phyloP scores from a whole-genome alignment of 768 basidiomycete genomes.

The Mycena rebaudengoi region DNA sequence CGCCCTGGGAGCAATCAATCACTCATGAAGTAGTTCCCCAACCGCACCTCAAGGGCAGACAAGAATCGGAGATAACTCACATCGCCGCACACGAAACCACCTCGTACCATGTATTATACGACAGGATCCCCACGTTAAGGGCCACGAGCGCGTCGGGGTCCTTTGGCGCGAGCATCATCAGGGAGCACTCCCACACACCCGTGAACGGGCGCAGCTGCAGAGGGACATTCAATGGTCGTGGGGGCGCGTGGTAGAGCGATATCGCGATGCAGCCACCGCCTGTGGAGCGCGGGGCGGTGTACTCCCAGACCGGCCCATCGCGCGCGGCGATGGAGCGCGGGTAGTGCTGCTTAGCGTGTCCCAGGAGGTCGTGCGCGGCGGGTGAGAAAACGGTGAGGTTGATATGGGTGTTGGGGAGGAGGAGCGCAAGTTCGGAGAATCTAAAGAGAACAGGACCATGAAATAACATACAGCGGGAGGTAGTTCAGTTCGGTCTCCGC shows the following conservation, averaged over 20 bases:
- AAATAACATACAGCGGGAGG: conserved; percentile 46
- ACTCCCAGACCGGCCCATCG: conserved; percentile 32
- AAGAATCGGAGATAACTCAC: neutral
- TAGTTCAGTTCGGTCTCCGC: conserved; percentile 51
- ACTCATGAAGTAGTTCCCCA: neutral
- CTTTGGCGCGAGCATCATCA: conserved; percentile 25
- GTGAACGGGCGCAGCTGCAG: conserved; percentile 25
- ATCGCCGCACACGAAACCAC: conserved; percentile 38
- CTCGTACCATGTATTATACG: conserved; percentile 43
- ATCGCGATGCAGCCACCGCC: conserved; percentile 46
- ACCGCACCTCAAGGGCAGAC: neutral
- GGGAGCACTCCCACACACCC: conserved; percentile 16
- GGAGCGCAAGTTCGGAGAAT: conserved; percentile 51
- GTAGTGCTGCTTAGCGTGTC: conserved; percentile 33
- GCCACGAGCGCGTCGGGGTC: conserved; percentile 50
- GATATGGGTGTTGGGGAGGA: conserved; percentile 51
- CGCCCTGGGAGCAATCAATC: neutral
- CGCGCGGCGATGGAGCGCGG: conserved; percentile 34
- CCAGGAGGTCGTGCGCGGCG: conserved; percentile 39
- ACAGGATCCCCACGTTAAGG: conserved; percentile 47
- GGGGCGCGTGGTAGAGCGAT: conserved; percentile 34
- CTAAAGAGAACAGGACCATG: conserved; percentile 26
- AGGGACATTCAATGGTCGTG: conserved; percentile 30
- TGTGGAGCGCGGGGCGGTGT: conserved; percentile 41
- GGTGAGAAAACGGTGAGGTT: conserved; percentile 46